Evolutionary conservation across 768 basidiomycete species (phyloP).

Genomic region (Pilatotrama ljubarskyi): DNA sequence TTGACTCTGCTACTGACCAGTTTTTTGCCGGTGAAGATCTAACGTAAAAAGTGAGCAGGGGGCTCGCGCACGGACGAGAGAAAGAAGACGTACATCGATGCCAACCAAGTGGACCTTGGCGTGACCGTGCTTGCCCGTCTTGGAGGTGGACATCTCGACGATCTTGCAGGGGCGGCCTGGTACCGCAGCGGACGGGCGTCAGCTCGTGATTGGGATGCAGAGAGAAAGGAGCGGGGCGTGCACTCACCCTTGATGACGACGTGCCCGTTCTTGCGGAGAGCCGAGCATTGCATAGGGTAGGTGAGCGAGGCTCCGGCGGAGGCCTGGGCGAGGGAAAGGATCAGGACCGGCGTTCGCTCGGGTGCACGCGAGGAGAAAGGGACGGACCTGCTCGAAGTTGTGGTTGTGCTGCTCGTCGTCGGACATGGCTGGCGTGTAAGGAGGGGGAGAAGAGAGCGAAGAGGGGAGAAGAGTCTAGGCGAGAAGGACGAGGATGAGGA

Average conservation of each 20-base stretch:
- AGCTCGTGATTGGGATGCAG: not conserved
- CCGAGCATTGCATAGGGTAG: slow-evolving; percentile 94
- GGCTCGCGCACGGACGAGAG: not conserved
- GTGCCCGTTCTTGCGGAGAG: slow-evolving; percentile 88
- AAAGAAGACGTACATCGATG: slow-evolving; percentile 67
- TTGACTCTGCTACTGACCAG: slow-evolving; percentile 53
- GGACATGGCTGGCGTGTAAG: slow-evolving; percentile 58
- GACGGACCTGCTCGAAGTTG: slow-evolving; percentile 75
- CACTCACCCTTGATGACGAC: slow-evolving; percentile 88
- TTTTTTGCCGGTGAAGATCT: slow-evolving; percentile 99
- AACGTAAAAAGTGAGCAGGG: slow-evolving; percentile 21
- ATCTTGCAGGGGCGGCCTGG: slow-evolving; percentile 95
- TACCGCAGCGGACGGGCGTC: not conserved
- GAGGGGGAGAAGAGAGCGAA: slow-evolving; percentile 27
- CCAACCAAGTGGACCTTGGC: slow-evolving; percentile 98
- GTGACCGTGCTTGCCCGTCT: slow-evolving; percentile 99
- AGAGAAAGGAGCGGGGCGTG: not conserved
- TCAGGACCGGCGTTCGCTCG: slow-evolving; percentile 11
- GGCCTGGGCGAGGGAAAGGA: slow-evolving; percentile 44
- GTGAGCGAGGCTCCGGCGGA: slow-evolving; percentile 75
- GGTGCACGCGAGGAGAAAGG: slow-evolving; percentile 18
- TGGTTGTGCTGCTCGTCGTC: slow-evolving; percentile 90
- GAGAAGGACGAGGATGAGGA: slow-evolving; percentile 6
- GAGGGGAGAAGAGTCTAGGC: slow-evolving; percentile 27
- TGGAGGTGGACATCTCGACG: slow-evolving; percentile 99